Conservation (phyloP, 441 rosid species). For the Bocquillonia castaneifolia region DNA sequence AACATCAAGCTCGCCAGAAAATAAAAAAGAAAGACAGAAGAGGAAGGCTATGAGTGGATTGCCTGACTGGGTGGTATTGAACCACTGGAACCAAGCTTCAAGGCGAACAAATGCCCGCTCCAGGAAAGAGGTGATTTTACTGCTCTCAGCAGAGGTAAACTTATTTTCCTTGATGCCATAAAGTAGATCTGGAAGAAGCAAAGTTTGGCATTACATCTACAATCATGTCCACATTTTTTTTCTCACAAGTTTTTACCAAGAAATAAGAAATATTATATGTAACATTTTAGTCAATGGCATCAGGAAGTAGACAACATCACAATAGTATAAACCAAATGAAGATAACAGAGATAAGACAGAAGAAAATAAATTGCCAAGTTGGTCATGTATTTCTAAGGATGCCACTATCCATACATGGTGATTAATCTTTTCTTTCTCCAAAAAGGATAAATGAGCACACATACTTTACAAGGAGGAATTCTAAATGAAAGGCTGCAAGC, state of each 20-base stretch:
- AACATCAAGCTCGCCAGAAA: neutral
- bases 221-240: slow-evolving; percentile 5
- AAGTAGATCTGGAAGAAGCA: slow-evolving; percentile 56
- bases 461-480: neutral
- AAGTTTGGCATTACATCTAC: slow-evolving; percentile 12
- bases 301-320: neutral
- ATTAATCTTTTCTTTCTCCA: neutral
- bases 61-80: slow-evolving; percentile 88
- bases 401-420: neutral
- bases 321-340: slow-evolving; percentile 1
- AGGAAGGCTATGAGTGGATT: slow-evolving; percentile 12
- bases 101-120: slow-evolving; percentile 75
- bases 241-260: neutral
- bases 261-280: slow-evolving; percentile 6
- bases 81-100: slow-evolving; percentile 99
- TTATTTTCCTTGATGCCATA: slow-evolving; percentile 53
- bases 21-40: neutral
- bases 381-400: neutral
- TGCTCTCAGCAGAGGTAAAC: slow-evolving; percentile 59
- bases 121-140: slow-evolving; percentile 68
- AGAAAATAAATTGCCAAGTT: neutral
- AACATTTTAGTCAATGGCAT: slow-evolving; percentile 13
- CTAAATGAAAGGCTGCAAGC: neutral
- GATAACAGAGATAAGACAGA: neutral
- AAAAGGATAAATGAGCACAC: neutral